Evolutionary conservation across 192 early-diverging fungal species (phyloP).

Genomic region (Thamnidium elegans): DNA sequence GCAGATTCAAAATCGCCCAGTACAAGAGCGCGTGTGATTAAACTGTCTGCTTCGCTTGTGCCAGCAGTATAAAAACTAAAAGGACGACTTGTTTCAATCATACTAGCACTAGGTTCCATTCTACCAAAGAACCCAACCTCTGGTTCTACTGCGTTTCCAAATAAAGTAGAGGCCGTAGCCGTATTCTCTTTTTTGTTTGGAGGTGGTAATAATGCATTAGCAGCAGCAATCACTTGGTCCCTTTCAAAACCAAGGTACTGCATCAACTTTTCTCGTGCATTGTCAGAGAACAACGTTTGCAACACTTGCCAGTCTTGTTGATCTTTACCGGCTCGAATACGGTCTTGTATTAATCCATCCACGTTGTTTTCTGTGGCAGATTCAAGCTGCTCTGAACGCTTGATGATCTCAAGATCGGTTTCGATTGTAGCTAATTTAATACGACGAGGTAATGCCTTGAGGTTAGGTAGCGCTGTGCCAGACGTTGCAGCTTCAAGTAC

Average conservation of each 20-base stretch:
- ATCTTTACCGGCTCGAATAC: background rate
- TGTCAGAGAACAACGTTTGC: background rate
- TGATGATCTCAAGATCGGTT: background rate
- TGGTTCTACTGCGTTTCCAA: constrained; percentile 11
- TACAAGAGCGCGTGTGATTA: constrained; percentile 81
- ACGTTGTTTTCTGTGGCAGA: background rate
- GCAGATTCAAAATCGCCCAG: constrained; percentile 90
- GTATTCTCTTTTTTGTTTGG: background rate
- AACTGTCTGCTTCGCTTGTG: constrained; percentile 66
- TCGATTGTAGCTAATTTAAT: background rate
- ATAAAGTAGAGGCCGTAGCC: background rate
- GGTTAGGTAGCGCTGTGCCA: too few relatives aligned
- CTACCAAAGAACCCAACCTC: constrained; percentile 10
- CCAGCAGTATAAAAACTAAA: constrained; percentile 23
- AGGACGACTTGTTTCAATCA: constrained; percentile 22
- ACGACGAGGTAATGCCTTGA: too few relatives aligned
- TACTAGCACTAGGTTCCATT: constrained; percentile 18
- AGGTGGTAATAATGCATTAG: background rate
- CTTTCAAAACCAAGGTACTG: constrained; percentile 73
- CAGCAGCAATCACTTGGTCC: constrained; percentile 49
- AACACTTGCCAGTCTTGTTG: background rate
- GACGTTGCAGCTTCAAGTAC: too few relatives aligned
- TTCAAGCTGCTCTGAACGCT: background rate
- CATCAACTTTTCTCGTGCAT: constrained; percentile 6
- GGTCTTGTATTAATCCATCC: background rate